Evolutionary conservation across 164 flowering plant genomes (phyloP), one percentile per base, ranked within the genome.

Genomic region (Litsea cubeba): DNA sequence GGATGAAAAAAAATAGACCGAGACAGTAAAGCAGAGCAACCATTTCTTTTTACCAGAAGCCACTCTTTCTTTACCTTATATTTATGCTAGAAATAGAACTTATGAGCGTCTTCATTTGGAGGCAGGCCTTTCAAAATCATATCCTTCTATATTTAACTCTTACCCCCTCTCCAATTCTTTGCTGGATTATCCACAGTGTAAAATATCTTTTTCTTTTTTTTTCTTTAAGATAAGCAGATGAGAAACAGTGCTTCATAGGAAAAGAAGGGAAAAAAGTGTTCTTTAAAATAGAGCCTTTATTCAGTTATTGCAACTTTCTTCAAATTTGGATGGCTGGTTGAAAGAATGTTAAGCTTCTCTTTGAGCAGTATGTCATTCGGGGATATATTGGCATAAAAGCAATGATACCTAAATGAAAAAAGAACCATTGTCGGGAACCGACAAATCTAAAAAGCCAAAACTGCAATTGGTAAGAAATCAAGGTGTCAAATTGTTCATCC

Each of bases 361-460:
- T 94, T 96, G 32, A 92, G 97, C 71, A 94, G 81, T 79, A 96
- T 96, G 72, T 96, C 99, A 79, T 94, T 97, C 18, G 99, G 99
- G 22, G 99, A 91, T 51, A 94, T 80, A 76, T 96, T 96, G 50
- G 84, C 99, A 85, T 92, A 96, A 64, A 64, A 94, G 69, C 86
- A 96, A 79, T 14, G 97, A 87, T 11, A 95, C 88, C 99, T 95
- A 80, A 73, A 81, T 76, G 22, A 35, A 62, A 15, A 71, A 50
- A 73, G 69, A 57, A 32, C 18, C 14, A 49, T 69, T 24, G 25
- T 40, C 57, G 35, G 35, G 26, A 40, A 46, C 20, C 3, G 60
- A 54, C 46, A 40, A 40, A 54, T 54, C 11, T 15, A 14, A 54
- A 54, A 14, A 54, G 17, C 17, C 17, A 17, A 40, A 40, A 8